These are phyloP conservation scores for Termitomyces sp. DNA, from an alignment of 768 basidiomycete genomes.

Conservation along the genomic window DNA sequence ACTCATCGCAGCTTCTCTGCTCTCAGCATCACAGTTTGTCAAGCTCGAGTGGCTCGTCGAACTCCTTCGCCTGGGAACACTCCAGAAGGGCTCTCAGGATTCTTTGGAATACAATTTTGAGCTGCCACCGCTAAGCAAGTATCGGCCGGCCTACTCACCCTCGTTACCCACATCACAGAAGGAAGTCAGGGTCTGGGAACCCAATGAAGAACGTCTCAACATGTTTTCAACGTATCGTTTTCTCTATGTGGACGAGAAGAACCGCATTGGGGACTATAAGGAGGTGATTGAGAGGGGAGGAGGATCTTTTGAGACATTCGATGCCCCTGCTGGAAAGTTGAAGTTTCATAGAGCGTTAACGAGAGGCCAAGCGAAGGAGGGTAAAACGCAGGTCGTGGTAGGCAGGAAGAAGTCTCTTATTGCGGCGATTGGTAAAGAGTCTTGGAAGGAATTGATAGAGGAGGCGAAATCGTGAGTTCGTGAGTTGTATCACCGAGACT, in stretches of 20 bases:
- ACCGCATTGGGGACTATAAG: slow-evolving; percentile 44
- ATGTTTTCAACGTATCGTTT: slow-evolving; percentile 55
- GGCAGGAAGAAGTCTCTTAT: slow-evolving; percentile 45
- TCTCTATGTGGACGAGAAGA: slow-evolving; percentile 56
- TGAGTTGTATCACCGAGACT: background rate
- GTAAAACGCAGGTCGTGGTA: slow-evolving; percentile 48
- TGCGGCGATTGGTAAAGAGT: slow-evolving; percentile 48
- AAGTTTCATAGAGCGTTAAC: slow-evolving; percentile 52
- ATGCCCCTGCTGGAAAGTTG: slow-evolving; percentile 42
- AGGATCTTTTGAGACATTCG: slow-evolving; percentile 62
- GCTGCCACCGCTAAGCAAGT: slow-evolving; percentile 52
- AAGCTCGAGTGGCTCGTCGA: slow-evolving; percentile 68
- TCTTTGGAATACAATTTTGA: slow-evolving; percentile 48
- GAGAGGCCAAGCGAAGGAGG: slow-evolving; percentile 49
- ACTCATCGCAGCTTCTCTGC: slow-evolving; percentile 52
- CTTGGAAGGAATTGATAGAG: slow-evolving; percentile 49
- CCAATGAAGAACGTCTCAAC: slow-evolving; percentile 57
- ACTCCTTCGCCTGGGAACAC: slow-evolving; percentile 47
- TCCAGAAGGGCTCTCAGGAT: slow-evolving; percentile 26
- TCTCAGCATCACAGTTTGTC: slow-evolving; percentile 56
- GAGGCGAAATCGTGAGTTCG: slow-evolving; percentile 47
- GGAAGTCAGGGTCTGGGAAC: slow-evolving; percentile 58
- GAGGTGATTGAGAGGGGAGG: slow-evolving; percentile 55
- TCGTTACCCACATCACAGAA: slow-evolving; percentile 46
- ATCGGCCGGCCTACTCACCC: slow-evolving; percentile 54